Conservation (phyloP, 2,329 filamentous ascomycete species). For the Trichoderma sp. region DNA sequence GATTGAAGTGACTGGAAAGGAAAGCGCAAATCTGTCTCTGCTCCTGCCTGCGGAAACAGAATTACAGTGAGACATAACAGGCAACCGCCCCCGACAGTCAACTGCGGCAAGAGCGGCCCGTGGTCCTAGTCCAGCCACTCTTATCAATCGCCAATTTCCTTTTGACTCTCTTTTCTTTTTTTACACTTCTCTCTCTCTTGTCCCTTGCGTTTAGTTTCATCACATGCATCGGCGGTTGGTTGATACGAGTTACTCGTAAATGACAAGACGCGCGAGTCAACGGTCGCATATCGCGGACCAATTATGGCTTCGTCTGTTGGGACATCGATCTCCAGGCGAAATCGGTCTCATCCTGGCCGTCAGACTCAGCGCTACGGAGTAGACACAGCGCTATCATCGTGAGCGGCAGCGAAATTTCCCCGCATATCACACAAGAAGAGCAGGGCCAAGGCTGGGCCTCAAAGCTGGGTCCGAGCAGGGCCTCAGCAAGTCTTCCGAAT, state of each 20-base stretch:
- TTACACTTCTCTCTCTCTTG: neutral
- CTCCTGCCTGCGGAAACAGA: neutral
- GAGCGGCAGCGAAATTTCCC: neutral
- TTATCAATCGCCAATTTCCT: conserved; percentile 1
- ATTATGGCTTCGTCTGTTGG: neutral
- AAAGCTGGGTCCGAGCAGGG: neutral
- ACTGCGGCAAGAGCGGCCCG: conserved; percentile 11
- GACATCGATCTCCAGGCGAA: neutral
- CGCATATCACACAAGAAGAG: conserved; percentile 1
- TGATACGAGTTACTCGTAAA: neutral
- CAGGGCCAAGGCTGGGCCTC: neutral
- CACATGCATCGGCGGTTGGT: neutral
- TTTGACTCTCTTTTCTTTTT: neutral
- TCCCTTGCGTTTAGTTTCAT: neutral
- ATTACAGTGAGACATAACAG: neutral
- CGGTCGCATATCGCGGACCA: neutral
- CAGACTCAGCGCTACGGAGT: conserved; percentile 4
- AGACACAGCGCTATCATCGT: neutral
- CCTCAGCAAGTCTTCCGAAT: conserved; percentile 6
- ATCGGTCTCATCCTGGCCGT: neutral
- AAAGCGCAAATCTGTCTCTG: neutral
- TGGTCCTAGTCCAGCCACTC: conserved; percentile 12
- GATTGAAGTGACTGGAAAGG: neutral
- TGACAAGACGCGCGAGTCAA: neutral
- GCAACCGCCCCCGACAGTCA: neutral